These are phyloP conservation scores for Zhuliangozyma blackwelliae DNA, from an alignment of 1,139 yeast genomes.

Conservation along the genomic window DNA sequence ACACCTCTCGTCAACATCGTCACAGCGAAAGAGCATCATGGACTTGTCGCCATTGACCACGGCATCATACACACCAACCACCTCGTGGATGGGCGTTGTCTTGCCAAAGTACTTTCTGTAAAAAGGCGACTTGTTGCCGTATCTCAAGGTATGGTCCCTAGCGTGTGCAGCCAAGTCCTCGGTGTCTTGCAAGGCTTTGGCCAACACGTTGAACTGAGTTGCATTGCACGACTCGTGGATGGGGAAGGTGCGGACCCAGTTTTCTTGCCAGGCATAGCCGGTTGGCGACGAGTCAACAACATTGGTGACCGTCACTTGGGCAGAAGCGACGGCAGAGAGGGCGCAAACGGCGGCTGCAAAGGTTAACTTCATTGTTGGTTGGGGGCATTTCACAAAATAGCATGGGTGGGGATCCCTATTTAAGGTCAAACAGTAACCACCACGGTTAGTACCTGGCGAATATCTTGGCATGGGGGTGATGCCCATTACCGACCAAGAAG, in stretches of 20 bases:
- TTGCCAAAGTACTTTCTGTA: conserved; percentile 26
- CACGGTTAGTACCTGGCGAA: too few species aligned
- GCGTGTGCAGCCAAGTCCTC: conserved; percentile 20
- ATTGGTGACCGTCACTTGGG: conserved; percentile 3
- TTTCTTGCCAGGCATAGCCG: conserved; percentile 14
- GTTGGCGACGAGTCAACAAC: conserved; percentile 3
- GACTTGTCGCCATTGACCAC: conserved; percentile 24
- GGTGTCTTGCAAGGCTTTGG: conserved; percentile 15
- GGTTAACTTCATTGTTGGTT: too few species aligned
- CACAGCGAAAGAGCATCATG: conserved; percentile 28
- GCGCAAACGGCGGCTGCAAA: background rate
- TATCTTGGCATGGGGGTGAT: too few species aligned
- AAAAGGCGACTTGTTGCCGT: conserved; percentile 19
- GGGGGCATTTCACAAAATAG: too few species aligned
- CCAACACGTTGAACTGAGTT: conserved; percentile 17
- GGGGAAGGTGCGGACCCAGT: conserved; percentile 14
- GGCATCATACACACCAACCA: conserved; percentile 26
- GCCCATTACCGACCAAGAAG: too few species aligned
- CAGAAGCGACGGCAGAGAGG: conserved; percentile 1
- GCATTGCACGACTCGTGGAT: conserved; percentile 19
- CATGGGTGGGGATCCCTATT: too few species aligned
- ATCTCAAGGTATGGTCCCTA: conserved; percentile 20
- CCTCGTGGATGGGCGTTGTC: conserved; percentile 21
- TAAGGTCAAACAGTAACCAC: too few species aligned
- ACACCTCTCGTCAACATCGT: conserved; percentile 30